Percentiles rank a stretch among this genome's conserved stretches.
Evolutionary conservation across 2,329 filamentous ascomycete species (phyloP).

Genomic region (Fusarium longipes): DNA sequence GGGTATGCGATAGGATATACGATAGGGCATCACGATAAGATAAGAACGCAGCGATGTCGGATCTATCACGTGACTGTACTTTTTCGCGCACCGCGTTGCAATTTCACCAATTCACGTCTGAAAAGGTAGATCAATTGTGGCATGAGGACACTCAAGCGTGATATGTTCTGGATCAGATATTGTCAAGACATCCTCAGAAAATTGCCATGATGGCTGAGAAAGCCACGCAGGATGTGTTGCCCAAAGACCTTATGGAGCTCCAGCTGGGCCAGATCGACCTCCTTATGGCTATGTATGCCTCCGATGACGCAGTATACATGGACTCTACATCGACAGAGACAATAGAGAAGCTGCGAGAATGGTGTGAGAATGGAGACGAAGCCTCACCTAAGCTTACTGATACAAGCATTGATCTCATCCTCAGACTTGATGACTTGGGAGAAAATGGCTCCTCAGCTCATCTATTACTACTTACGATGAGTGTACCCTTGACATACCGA

Average conservation of each 20-base stretch:
- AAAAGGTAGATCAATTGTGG: not conserved
- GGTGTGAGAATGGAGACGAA: slow-evolving; percentile 39
- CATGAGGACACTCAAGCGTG: fast-evolving
- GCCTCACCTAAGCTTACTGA: slow-evolving; percentile 4
- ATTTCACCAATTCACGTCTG: slow-evolving; percentile 14
- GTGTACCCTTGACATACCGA: slow-evolving; percentile 48
- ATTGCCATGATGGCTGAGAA: not conserved
- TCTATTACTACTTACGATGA: slow-evolving; percentile 51
- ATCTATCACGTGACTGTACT: slow-evolving; percentile 1
- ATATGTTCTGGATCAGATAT: fast-evolving
- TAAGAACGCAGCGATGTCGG: not conserved
- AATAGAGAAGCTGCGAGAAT: slow-evolving; percentile 37
- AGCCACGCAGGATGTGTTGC: slow-evolving; percentile 39
- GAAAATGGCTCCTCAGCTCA: slow-evolving; percentile 8
- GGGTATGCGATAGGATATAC: too few relatives aligned
- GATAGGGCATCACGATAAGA: not conserved
- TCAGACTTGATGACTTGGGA: slow-evolving; percentile 43
- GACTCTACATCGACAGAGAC: slow-evolving; percentile 34
- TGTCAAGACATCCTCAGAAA: fast-evolving
- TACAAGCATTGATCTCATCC: slow-evolving; percentile 38
- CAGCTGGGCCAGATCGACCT: slow-evolving; percentile 63
- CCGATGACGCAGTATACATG: slow-evolving; percentile 50
- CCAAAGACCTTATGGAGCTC: slow-evolving; percentile 58
- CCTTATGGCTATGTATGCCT: slow-evolving; percentile 63
- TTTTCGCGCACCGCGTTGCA: slow-evolving; percentile 1